A percentile compares a stretch with the other conserved stretches of the same genome.
Evolutionary conservation across 352 stramenopile genomes (phyloP).

Genomic region (Blastocystis sp.): DNA sequence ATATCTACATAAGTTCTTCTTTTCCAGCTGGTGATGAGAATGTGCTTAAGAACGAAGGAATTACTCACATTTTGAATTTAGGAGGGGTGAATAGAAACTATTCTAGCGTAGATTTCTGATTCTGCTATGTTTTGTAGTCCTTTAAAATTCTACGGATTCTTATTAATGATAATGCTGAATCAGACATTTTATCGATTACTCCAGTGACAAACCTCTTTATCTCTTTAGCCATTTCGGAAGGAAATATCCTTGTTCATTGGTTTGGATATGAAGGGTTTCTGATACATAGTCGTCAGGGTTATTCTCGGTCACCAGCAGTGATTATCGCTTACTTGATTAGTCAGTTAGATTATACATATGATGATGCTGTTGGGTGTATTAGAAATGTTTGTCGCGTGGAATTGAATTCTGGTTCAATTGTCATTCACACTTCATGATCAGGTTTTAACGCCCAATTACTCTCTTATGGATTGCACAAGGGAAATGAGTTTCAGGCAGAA

Average conservation of each 20-base stretch:
- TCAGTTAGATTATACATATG: neutral
- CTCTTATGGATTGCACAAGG: neutral
- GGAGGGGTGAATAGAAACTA: neutral
- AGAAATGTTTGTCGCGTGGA: neutral
- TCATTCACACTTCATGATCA: neutral
- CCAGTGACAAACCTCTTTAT: constrained; percentile 31
- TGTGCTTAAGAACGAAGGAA: neutral
- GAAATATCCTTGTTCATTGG: constrained; percentile 24
- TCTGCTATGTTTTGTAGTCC: neutral
- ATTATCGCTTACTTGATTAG: constrained; percentile 39
- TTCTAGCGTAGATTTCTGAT: neutral
- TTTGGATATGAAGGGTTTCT: neutral
- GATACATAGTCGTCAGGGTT: neutral
- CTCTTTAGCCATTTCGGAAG: neutral
- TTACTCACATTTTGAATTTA: constrained; percentile 33
- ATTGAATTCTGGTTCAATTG: neutral
- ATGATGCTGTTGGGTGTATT: neutral
- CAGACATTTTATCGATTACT: neutral
- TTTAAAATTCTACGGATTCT: neutral
- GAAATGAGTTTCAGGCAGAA: constrained; percentile 1
- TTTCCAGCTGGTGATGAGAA: neutral
- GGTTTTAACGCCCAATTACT: neutral
- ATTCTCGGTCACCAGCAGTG: constrained; percentile 10
- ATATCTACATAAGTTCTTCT: neutral
- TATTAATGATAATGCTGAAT: neutral